Conservation (phyloP, 1,139 yeast genomes). For the Spencermartinsiella ligniputridi region DNA sequence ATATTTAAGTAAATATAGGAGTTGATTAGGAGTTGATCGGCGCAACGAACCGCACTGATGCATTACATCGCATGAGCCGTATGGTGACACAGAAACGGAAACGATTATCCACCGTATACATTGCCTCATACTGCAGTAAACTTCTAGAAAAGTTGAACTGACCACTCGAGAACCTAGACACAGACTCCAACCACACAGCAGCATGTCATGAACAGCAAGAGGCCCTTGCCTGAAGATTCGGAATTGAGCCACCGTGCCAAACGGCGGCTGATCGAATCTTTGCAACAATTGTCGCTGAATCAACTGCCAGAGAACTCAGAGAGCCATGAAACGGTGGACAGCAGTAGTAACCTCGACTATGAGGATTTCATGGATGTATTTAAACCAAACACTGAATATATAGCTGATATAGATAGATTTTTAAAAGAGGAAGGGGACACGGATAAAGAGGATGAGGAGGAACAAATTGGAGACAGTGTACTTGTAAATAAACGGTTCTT, state of each 20-base stretch:
- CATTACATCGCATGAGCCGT: neutral
- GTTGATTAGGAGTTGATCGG: no score
- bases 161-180: no score
- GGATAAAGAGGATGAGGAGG: conserved; percentile 9
- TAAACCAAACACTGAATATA: conserved; percentile 21
- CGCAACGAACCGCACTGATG: no score
- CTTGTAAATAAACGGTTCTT: conserved; percentile 17
- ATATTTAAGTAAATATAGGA: no score
- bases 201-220: neutral
- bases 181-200: no score
- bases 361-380: conserved; percentile 21
- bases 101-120: neutral
- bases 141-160: no score
- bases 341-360: no score
- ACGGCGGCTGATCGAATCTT: conserved; percentile 12
- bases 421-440: conserved; percentile 16
- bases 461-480: conserved; percentile 2
- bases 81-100: no score
- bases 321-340: neutral
- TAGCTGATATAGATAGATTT: conserved; percentile 25
- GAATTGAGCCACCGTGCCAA: conserved; percentile 4
- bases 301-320: neutral
- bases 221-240: conserved; percentile 1
- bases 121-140: neutral
- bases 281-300: conserved; percentile 7